These are phyloP conservation scores for Arctostaphylos glauca DNA, from an alignment of 148 eudicot genomes.

Conservation along the genomic window DNA sequence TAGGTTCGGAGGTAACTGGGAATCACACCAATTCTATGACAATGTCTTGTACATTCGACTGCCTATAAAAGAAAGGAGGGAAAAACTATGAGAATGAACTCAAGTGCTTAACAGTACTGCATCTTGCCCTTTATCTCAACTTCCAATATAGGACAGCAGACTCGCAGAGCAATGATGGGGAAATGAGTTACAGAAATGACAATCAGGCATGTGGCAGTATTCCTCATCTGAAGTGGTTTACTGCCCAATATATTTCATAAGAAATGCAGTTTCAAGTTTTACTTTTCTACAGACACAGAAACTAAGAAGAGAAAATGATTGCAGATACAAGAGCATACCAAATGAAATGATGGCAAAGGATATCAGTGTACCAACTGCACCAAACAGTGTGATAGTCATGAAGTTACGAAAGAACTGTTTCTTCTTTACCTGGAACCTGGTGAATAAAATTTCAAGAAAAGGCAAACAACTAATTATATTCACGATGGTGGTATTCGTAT, in stretches of 20 bases:
- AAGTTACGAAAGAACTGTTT: slow-evolving; percentile 80
- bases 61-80: no score
- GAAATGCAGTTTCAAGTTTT: background rate
- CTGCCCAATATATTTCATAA: background rate
- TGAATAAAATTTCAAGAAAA: slow-evolving; percentile 11
- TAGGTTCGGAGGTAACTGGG: background rate
- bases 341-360: slow-evolving; percentile 68
- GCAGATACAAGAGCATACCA: slow-evolving; percentile 36
- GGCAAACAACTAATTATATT: slow-evolving; percentile 8
- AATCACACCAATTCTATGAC: background rate
- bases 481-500: background rate
- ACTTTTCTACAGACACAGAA: background rate
- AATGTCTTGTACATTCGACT: background rate
- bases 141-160: background rate
- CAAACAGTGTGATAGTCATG: slow-evolving; percentile 68
- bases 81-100: slow-evolving; percentile 2
- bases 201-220: background rate
- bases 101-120: background rate
- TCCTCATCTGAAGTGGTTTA: background rate
- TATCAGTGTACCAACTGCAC: slow-evolving; percentile 71
- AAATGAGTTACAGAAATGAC: background rate
- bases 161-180: background rate
- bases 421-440: slow-evolving; percentile 88
- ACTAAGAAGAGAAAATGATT: background rate
- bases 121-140: background rate